Evolutionary conservation across 495 filamentous ascomycete species (phyloP), one percentile per base, ranked within the genome.

Genomic region (Beverwykella pulmonaria): DNA sequence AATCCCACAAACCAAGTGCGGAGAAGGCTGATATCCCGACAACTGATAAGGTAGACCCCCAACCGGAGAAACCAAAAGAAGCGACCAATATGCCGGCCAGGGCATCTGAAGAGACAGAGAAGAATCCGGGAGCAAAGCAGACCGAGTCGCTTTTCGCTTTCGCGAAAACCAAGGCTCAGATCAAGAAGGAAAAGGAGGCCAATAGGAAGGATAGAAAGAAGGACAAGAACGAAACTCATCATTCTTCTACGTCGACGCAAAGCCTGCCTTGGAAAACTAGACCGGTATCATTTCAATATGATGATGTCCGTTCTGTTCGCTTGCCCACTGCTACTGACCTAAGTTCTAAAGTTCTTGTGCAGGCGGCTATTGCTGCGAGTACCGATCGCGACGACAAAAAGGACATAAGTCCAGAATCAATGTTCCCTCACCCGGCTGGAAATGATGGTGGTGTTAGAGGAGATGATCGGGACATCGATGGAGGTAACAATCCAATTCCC

Each of bases 141-240:
- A 69, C 70, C 4, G 66, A 66, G 29, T 69, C 70, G 26, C 41
- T 72, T 7, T 39, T 53, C 32, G 61, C 66, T 14, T 69, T 69
- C 17, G 69, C 65, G 25, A 61, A 60, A 30, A 6, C 52, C 4
- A 72, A 72, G 32, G 26, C 46, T 2, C 49, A 36, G 26, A 41
- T 15, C 0, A 66, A 67, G 58, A 57, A 62, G 48, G 46, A 69
- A 44, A 53, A 48, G 23, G 10, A 59, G 20, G 46, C 61, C 1
- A 69, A 63, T 47, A 63, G 63, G 25, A 71, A 68, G 29, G 59
- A 63, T 26, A 65, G 64, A 48, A 55, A 61, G 47, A 72, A 62
- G 59, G 49, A 8, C 25, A 71, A 64, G 57, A 48, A 19, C 20
- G 41, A 53, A 39, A 5, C 20, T 25, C 20, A 27, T 25, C 20